A percentile compares a stretch with the other conserved stretches of the same genome.
Evolutionary conservation across 1,139 yeast species (phyloP).

Genomic region (Lodderomyces parapsilosis): DNA sequence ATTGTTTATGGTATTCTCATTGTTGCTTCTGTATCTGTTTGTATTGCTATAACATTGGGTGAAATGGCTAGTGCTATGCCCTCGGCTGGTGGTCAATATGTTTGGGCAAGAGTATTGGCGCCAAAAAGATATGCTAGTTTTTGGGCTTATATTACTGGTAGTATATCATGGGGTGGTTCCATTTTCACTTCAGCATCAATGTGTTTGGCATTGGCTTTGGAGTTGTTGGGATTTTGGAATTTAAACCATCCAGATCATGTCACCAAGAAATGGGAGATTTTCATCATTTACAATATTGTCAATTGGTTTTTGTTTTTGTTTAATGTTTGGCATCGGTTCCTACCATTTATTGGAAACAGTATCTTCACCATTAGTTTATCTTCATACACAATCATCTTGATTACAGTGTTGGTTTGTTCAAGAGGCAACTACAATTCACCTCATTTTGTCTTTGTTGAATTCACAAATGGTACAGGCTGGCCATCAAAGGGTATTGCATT

Average conservation of each 20-base stretch:
- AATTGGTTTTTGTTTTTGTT: constrained; percentile 33
- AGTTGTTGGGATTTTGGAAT: constrained; percentile 50
- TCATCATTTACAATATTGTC: constrained; percentile 45
- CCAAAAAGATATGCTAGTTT: constrained; percentile 49
- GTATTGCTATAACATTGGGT: constrained; percentile 41
- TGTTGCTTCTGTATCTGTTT: constrained; percentile 47
- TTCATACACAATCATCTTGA: constrained; percentile 35
- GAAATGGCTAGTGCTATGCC: constrained; percentile 57
- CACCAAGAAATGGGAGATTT: constrained; percentile 50
- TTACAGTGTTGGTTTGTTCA: constrained; percentile 38
- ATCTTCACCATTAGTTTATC: constrained; percentile 37
- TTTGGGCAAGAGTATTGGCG: constrained; percentile 57
- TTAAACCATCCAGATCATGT: constrained; percentile 44
- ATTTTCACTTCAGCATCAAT: constrained; percentile 57
- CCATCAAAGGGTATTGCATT: constrained; percentile 40
- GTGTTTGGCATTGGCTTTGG: constrained; percentile 48
- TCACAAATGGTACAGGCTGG: constrained; percentile 43
- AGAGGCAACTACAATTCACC: constrained; percentile 37
- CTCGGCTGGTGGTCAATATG: constrained; percentile 60
- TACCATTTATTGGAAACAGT: constrained; percentile 35
- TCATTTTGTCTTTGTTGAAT: constrained; percentile 37
- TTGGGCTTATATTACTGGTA: constrained; percentile 53
- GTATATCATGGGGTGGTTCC: constrained; percentile 58
- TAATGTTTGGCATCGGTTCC: constrained; percentile 37
- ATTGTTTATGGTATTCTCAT: constrained; percentile 68